Evolutionary conservation across 441 rosid genomes (phyloP).

Genomic region (Corymbia citriodora): DNA sequence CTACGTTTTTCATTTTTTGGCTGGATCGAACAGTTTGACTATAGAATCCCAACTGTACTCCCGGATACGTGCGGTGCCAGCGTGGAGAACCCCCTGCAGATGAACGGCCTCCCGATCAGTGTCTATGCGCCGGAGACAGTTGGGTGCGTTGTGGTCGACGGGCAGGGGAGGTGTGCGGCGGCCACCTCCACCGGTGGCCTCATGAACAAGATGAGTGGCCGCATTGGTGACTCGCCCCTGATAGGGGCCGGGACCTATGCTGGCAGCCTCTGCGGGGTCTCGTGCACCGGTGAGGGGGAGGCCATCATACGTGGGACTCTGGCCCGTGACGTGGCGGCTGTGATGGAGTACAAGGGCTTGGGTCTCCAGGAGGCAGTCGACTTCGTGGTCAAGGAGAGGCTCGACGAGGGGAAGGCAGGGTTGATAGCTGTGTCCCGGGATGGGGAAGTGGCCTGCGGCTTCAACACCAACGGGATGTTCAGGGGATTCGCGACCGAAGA

Average conservation of each 20-base stretch:
- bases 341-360: constrained; percentile 90
- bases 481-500: constrained; percentile 59
- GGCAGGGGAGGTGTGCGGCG: constrained; percentile 81
- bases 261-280: constrained; percentile 67
- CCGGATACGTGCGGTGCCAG: constrained; percentile 48
- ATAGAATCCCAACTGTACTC: constrained; percentile 50
- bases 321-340: constrained; percentile 89
- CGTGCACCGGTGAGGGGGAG: constrained; percentile 97
- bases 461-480: constrained; percentile 60
- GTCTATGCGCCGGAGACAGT: constrained; percentile 89
- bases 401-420: constrained; percentile 80
- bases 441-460: constrained; percentile 66
- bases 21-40: constrained; percentile 55
- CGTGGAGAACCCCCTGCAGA: constrained; percentile 41
- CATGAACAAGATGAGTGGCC: constrained; percentile 82
- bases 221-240: constrained; percentile 93
- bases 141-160: constrained; percentile 86
- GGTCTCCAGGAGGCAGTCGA: constrained; percentile 74
- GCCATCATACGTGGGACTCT: constrained; percentile 82
- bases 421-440: constrained; percentile 49
- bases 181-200: constrained; percentile 94
- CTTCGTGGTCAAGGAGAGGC: constrained; percentile 63
- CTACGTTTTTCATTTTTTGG: neutral
- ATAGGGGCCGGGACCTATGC: constrained; percentile 95
- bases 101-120: constrained; percentile 92